Conservation (phyloP, 2,329 filamentous ascomycete genomes). For the Exophiala dermatitidis region DNA sequence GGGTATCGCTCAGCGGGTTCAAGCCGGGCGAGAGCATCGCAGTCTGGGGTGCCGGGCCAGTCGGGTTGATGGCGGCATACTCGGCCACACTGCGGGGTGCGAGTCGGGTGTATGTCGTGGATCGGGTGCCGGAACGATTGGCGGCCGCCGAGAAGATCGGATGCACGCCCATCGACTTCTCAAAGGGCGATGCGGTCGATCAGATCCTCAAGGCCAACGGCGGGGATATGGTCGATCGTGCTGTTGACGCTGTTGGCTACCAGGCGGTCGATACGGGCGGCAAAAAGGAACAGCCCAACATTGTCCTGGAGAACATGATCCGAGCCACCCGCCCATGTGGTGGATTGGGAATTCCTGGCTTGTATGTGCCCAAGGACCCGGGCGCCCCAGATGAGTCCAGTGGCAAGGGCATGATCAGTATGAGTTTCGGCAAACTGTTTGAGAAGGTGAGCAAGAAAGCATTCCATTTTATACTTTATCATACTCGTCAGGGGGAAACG, state of each 20-base stretch:
- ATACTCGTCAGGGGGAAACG: too few species aligned
- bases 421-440: slow-evolving; percentile 62
- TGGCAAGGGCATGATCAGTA: slow-evolving; percentile 56
- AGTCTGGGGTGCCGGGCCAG: slow-evolving; percentile 57
- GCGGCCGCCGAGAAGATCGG: slow-evolving; percentile 55
- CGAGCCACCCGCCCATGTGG: slow-evolving; percentile 55
- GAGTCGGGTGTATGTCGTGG: slow-evolving; percentile 53
- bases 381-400: slow-evolving; percentile 55
- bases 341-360: slow-evolving; percentile 54
- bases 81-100: slow-evolving; percentile 55
- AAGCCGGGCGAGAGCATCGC: slow-evolving; percentile 49
- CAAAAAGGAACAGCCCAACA: slow-evolving; percentile 54
- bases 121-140: slow-evolving; percentile 53
- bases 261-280: slow-evolving; percentile 53
- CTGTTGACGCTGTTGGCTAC: slow-evolving; percentile 60
- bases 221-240: slow-evolving; percentile 53
- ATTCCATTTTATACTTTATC: too few species aligned
- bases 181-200: slow-evolving; percentile 52
- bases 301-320: slow-evolving; percentile 59
- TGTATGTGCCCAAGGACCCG: slow-evolving; percentile 47
- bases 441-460: slow-evolving; percentile 49
- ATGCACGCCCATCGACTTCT: slow-evolving; percentile 54
- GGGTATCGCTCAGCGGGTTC: slow-evolving; percentile 35
- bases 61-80: slow-evolving; percentile 60
- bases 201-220: slow-evolving; percentile 54